Base-by-base conservation (phyloP, 2,329 filamentous ascomycete genomes). In the Drechslerella stenobrocha region DNA sequence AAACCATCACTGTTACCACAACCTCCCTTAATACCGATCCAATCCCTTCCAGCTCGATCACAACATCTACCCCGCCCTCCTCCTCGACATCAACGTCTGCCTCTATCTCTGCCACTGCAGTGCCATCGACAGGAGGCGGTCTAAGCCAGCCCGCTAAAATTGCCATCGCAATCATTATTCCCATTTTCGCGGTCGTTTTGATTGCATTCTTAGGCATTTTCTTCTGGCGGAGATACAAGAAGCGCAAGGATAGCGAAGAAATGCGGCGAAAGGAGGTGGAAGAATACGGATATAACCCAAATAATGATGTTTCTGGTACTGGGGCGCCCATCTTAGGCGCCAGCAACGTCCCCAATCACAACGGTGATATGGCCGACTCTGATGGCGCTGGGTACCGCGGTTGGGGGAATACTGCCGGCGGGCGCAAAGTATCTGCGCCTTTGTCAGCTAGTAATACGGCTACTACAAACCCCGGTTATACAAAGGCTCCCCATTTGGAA, bases 271-370 rank as follows among this genome's bases (percentile, higher is more conserved):
- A 96, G 79, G 93, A 98, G 77, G 90, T 96, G 8, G 92, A 97
- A 76, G 93, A 97, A 75, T 97, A 97, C 76, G 87, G 88, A 28
- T 97, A 91, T 80, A 97, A 97, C 76, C 93, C 93, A n/a, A 97
- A 97, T 77, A 87, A 90, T 66, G 91, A 96, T 75, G 90, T 81
- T 7, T 79, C 83, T 13, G 79, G 77, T 23, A 77, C 80, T 52
- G 80, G 70, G 3, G 69, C 59, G 3, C 70, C 70, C 4, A 78
- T 79, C 8, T 76, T 82, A 9, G 80, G 77, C 9, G 75, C 76
- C 35, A 75, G 75, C 32, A 76, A 77, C 18, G 77, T 74, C 9
- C 70, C 59, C 6, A 83, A 82, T 55, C 82, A 81, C 53, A 78
- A 82, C 40, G 85, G 85, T 72, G 85, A 92, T 75, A 90, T 91